Percentiles rank a stretch among this genome's conserved stretches.
Conservation (phyloP, 768 basidiomycete genomes). For the Xanthoconium stramineum region DNA sequence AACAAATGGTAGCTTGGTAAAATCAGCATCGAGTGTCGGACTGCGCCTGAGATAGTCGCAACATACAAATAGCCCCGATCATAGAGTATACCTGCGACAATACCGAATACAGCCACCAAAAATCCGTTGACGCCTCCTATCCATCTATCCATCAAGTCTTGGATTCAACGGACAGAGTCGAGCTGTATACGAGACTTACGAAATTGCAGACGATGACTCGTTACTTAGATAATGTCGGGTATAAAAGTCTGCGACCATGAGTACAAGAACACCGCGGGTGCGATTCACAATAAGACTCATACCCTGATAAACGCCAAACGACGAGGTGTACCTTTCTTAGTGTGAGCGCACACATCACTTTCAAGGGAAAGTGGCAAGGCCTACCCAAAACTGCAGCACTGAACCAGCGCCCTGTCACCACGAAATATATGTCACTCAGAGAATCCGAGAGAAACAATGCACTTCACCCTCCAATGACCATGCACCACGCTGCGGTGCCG, state of each 20-base stretch:
- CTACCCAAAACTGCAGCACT: constrained; percentile 34
- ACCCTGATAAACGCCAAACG: constrained; percentile 44
- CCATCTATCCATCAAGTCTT: constrained; percentile 26
- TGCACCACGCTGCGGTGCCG: constrained; percentile 25
- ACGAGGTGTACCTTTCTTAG: constrained; percentile 28
- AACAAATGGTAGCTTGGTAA: constrained; percentile 41
- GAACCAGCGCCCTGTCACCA: constrained; percentile 26
- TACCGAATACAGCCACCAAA: constrained; percentile 35
- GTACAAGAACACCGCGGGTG: background rate
- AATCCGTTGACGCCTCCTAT: constrained; percentile 49
- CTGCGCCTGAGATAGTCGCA: background rate
- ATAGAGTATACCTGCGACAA: constrained; percentile 43
- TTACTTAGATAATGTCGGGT: constrained; percentile 35
- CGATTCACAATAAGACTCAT: background rate
- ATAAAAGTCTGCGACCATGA: constrained; percentile 35
- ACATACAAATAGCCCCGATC: constrained; percentile 51
- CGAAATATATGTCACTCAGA: background rate
- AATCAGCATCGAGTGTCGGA: background rate
- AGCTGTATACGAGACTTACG: constrained; percentile 27
- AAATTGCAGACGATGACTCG: constrained; percentile 33
- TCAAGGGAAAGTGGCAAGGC: background rate
- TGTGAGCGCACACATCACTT: background rate
- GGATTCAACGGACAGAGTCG: background rate
- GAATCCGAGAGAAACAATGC: too few relatives aligned
- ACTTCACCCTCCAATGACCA: constrained; percentile 23